phyloP scores from a whole-genome alignment of 1,284 basidiomycete species.

The Austroboletus niveus region DNA sequence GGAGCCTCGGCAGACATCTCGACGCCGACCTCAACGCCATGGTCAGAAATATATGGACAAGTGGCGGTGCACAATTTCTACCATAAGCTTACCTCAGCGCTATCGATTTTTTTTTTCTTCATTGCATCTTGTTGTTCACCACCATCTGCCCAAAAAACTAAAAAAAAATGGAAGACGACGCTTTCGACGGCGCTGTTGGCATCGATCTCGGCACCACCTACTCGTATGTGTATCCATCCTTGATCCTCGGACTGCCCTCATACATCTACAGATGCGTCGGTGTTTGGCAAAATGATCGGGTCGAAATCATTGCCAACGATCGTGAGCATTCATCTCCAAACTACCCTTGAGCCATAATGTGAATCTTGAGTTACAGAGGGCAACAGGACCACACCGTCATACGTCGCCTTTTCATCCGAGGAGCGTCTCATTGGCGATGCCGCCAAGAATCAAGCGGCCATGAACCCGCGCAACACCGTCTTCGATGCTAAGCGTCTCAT shows the following conservation, averaged over 20 bases:
- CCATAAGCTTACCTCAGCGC: conserved; percentile 35
- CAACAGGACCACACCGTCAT: conserved; percentile 98
- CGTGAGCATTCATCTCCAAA: conserved; percentile 49
- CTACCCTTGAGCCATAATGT: conserved; percentile 1
- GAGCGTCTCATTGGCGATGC: conserved; percentile 99
- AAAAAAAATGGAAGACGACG: conserved; percentile 86
- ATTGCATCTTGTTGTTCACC: conserved; percentile 20
- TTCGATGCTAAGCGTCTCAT: conserved; percentile 98
- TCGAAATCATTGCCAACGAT: conserved; percentile 98
- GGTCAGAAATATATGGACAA: conserved; percentile 29
- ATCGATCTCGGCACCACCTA: conserved; percentile 92
- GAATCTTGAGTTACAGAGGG: conserved; percentile 64
- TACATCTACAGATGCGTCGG: conserved; percentile 74
- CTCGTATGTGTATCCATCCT: conserved; percentile 55
- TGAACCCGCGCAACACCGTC: conserved; percentile 95
- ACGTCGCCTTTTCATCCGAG: conserved; percentile 96
- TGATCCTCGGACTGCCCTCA: conserved; percentile 10
- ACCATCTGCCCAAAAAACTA: conserved; percentile 42
- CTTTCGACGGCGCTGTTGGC: conserved; percentile 93
- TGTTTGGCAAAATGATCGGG: conserved; percentile 98
- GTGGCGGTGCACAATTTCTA: conserved; percentile 51
- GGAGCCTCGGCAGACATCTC: conserved; percentile 25
- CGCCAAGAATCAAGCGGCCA: conserved; percentile 96
- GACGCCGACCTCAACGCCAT: conserved; percentile 40
- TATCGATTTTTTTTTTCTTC: conserved; percentile 38